A percentile compares a stretch with the other conserved stretches of the same genome.
Evolutionary conservation across 2,329 filamentous ascomycete species (phyloP).

Genomic region (Clarireedia paspali): DNA sequence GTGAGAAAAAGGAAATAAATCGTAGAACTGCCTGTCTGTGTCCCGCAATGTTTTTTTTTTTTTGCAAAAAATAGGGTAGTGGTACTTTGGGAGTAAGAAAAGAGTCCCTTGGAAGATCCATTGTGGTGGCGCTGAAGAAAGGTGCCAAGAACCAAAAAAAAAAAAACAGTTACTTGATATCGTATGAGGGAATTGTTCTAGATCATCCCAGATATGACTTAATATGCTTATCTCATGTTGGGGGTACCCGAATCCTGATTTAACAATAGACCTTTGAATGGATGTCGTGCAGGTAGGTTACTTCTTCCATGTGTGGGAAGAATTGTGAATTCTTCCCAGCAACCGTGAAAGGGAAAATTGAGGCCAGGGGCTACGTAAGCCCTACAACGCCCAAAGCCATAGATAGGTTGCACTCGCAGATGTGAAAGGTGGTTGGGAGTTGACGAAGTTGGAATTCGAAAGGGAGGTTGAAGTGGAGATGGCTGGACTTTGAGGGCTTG

Average conservation of each 20-base stretch:
- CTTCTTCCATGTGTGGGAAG: background rate
- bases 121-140: background rate
- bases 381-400: background rate
- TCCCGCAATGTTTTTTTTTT: too few species aligned
- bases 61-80: too few species aligned
- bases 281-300: background rate
- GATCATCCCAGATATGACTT: background rate
- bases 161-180: background rate
- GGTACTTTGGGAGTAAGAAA: too few species aligned
- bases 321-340: background rate
- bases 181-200: background rate
- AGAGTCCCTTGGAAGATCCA: background rate
- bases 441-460: background rate
- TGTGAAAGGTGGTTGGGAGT: background rate
- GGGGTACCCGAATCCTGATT: background rate
- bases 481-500: background rate
- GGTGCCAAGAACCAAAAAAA: background rate
- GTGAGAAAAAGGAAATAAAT: background rate
- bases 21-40: too few species aligned
- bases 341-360: background rate
- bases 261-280: background rate
- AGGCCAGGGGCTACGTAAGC: background rate
- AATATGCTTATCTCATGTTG: background rate
- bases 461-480: background rate
- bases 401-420: background rate